Base-by-base conservation (phyloP, 75 land plant species). In the Sequoia sempervirens region DNA sequence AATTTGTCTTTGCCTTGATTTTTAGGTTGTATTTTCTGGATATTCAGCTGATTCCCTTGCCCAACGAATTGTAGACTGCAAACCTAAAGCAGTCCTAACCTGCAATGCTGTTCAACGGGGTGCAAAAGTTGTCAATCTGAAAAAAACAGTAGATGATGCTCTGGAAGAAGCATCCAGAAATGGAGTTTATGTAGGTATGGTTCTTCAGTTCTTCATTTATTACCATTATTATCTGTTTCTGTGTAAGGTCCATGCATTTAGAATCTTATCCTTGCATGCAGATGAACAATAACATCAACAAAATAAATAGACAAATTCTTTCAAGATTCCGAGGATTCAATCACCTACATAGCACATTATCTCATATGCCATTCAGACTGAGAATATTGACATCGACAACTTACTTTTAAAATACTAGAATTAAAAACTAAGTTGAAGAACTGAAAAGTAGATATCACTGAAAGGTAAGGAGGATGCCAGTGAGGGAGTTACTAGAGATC, bases 1-100 rank as follows among this genome's bases (percentile, higher is more conserved):
- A 38, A 40, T 69, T 23, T 41, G 53, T 81, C n/a, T 80, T 80
- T 53, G 34, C n/a, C 38, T 75, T 40, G 66, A 46, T 41, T 37
- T 89, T 76, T 88, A 97, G 99, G 99, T 97, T 68, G 98, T 97
- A 15, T 97, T 97, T 90, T 98, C 93, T 86, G 99, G 99, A 52
- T 97, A 95, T 82, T 97, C 99, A 74, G 86, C 96, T 8, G 99
- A 97, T 45, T 90, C 99, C 64, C 91, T 97, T 84, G 94, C 94
- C 11, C 99, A 97, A 72, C 90, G 99, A 83, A 93, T 97, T 52
- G 47, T 94, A 30, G 99, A 95, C 84, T 97, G 99, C 89, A 97
- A 96, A 85, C 98, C 99, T 20, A 94, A 95, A 80, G 88, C 87
- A 66, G 84, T 97, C 7, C 84, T 97, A 70, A 97, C 99, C 46